Base-by-base conservation (phyloP, 257 asterid species). In the Ophiorrhiza pumila region DNA sequence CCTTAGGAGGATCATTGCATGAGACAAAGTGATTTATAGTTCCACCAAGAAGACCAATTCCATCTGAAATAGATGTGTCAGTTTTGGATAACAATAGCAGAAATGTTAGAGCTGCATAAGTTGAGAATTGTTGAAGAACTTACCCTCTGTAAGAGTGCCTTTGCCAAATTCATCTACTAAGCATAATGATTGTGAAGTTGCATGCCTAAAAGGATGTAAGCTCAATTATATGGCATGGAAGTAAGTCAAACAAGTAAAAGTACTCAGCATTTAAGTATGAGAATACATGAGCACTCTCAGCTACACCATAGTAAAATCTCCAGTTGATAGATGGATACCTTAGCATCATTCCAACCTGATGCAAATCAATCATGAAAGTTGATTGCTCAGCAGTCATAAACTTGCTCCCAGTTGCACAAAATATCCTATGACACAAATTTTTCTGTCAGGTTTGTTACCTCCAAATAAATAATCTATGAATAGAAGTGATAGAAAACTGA, bases 121-220 rank as follows among this genome's bases (percentile, higher is more conserved):
- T 69, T 6, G 11, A 56, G 34, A 71, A 68, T 37, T 27, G 35
- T 52, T 58, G 65, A 41, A 43, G 59, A 53, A 82, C 89, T 77
- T 78, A 94, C 97, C 99, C 87, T 88, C 99, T 63, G 97, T 84
- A 65, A 94, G 97, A 68, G 99, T 94, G 81, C 99, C 97, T 81
- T 94, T 94, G 35, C 99, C 99, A 78, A 94, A 94, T 80, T 94
- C 99, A 85, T 94, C 99, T 81, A 94, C 78, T 74, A 94, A 85
- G 74, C 99, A 94, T 52, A 94, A 83, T 68, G 99, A 94, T 68
- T 78, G 93, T 61, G 89, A 73, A 74, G 86, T 87, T 77, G 99
- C 98, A 86, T 90, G 99, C 89, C 99, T 94, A 80, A 41, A 77
- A 77, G 56, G 71, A 77, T 62, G 65, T 58, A 34, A 65, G 62